phyloP scores from a whole-genome alignment of 768 basidiomycete genomes.

The Mycena polygramma region DNA sequence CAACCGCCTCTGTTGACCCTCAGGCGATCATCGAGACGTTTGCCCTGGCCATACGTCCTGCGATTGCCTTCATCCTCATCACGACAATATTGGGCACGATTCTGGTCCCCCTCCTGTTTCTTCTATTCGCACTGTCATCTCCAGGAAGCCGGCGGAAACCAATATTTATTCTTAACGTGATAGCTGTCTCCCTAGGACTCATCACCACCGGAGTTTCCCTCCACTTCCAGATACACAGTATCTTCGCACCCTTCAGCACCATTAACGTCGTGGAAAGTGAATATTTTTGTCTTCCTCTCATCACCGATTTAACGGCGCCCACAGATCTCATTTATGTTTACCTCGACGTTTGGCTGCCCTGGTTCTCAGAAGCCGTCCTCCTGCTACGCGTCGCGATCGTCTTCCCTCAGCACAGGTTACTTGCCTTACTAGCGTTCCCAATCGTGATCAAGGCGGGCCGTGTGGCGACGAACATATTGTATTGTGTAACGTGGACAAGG shows the following conservation, averaged over 20 bases:
- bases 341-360: slow-evolving; percentile 1
- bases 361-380: slow-evolving; percentile 14
- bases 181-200: neutral
- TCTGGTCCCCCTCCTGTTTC: slow-evolving; percentile 13
- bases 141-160: slow-evolving; percentile 4
- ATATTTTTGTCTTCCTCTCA: neutral
- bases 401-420: neutral
- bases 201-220: neutral
- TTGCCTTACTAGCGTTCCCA: slow-evolving; percentile 7
- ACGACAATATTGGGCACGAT: slow-evolving; percentile 4
- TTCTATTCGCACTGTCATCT: slow-evolving; percentile 17
- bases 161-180: slow-evolving; percentile 17
- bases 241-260: slow-evolving; percentile 4
- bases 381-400: slow-evolving; percentile 3
- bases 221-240: slow-evolving; percentile 7
- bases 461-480: neutral
- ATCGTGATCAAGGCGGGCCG: slow-evolving; percentile 3
- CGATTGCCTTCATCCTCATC: slow-evolving; percentile 13
- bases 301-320: neutral
- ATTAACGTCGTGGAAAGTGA: slow-evolving; percentile 9
- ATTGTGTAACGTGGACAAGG: slow-evolving; percentile 7
- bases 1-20: slow-evolving; percentile 4
- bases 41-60: slow-evolving; percentile 14
- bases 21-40: slow-evolving; percentile 16
- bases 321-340: neutral